A percentile compares a stretch with the other conserved stretches of the same genome.
phyloP scores from a whole-genome alignment of 2,329 filamentous ascomycete species.

The Sclerotinia minor region DNA sequence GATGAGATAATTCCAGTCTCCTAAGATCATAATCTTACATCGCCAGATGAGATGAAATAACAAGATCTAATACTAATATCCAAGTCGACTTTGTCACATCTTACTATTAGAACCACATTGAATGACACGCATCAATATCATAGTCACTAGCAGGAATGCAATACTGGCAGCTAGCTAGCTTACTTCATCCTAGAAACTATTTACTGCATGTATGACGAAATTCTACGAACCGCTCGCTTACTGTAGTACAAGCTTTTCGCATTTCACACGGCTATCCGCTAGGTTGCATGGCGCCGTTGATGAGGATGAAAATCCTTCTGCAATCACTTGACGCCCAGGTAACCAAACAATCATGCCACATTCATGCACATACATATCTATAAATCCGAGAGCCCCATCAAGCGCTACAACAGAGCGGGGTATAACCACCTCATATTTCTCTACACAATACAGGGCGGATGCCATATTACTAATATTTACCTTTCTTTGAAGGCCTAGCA shows the following conservation, averaged over 20 bases:
- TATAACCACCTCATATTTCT: constrained; percentile 26
- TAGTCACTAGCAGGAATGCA: not conserved
- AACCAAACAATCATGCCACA: not conserved
- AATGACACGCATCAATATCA: not conserved
- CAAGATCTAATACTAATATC: no score
- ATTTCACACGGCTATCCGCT: not conserved
- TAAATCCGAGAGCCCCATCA: not conserved
- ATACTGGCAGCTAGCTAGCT: not conserved
- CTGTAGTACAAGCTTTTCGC: not conserved
- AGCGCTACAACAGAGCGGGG: not conserved
- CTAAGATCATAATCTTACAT: no score
- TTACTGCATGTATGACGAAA: not conserved
- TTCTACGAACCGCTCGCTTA: not conserved
- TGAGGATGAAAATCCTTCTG: not conserved
- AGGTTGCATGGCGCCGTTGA: not conserved
- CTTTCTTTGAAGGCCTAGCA: constrained; percentile 71
- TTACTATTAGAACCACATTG: not conserved
- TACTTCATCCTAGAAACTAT: not conserved
- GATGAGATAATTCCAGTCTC: no score
- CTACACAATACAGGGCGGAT: constrained; percentile 20
- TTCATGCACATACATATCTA: not conserved
- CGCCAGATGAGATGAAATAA: no score
- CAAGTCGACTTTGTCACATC: no score
- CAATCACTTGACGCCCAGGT: not conserved
- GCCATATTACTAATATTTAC: constrained; percentile 25